Evolutionary conservation across 768 basidiomycete genomes (phyloP).

Genomic region (Russula vinacea): DNA sequence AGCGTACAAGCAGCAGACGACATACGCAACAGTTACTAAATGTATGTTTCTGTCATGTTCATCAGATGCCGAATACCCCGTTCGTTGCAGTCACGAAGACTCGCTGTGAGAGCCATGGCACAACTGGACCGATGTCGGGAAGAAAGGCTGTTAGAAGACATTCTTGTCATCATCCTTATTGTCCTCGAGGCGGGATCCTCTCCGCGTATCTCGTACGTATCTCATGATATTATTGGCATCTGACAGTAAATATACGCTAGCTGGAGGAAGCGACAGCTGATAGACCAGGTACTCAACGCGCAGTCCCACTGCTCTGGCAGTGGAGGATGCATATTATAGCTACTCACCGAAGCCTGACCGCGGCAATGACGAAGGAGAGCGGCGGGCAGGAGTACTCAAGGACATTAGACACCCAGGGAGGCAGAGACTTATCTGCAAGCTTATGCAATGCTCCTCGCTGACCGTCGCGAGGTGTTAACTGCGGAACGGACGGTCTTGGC

Average conservation of each 20-base stretch:
- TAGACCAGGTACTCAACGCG: slow-evolving; percentile 64
- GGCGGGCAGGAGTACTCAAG: slow-evolving; percentile 80
- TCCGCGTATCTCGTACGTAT: slow-evolving; percentile 42
- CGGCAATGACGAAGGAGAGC: slow-evolving; percentile 50
- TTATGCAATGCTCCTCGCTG: slow-evolving; percentile 72
- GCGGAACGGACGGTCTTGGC: slow-evolving; percentile 78
- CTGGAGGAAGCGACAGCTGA: slow-evolving; percentile 64
- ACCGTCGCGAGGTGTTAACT: slow-evolving; percentile 70
- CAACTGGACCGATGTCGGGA: slow-evolving; percentile 45
- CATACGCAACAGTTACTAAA: slow-evolving; percentile 60
- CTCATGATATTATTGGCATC: neutral
- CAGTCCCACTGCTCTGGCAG: slow-evolving; percentile 70
- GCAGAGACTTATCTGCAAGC: slow-evolving; percentile 74
- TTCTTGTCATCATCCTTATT: slow-evolving; percentile 49
- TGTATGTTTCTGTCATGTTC: slow-evolving; percentile 38
- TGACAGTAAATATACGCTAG: slow-evolving; percentile 32
- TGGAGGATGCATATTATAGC: slow-evolving; percentile 67
- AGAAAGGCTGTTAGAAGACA: slow-evolving; percentile 48
- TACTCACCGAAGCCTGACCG: slow-evolving; percentile 59
- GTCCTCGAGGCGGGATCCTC: slow-evolving; percentile 50
- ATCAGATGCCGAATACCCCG: slow-evolving; percentile 1
- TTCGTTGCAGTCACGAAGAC: slow-evolving; percentile 53
- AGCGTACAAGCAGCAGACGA: slow-evolving; percentile 69
- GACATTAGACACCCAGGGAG: slow-evolving; percentile 77
- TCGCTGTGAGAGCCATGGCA: slow-evolving; percentile 54